Conservation (phyloP, 345 rosid genomes). For the Heritiera littoralis region DNA sequence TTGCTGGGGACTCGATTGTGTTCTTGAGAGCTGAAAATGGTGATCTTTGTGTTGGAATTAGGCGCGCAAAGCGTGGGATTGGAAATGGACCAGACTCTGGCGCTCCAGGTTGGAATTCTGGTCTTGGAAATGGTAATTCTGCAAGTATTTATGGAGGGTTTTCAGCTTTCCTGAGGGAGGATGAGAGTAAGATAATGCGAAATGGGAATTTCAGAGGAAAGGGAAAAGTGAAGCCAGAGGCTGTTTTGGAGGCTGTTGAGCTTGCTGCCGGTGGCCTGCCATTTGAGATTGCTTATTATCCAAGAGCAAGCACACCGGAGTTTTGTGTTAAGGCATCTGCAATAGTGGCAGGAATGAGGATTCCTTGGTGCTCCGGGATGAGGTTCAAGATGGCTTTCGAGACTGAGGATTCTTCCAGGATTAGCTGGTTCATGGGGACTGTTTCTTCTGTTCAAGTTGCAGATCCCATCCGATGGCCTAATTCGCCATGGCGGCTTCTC, state of each 20-base stretch:
- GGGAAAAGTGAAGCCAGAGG: conserved; percentile 58
- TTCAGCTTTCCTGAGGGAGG: conserved; percentile 65
- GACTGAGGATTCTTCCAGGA: conserved; percentile 86
- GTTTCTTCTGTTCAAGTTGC: conserved; percentile 79
- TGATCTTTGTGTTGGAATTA: conserved; percentile 78
- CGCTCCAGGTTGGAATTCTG: conserved; percentile 44
- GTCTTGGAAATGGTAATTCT: conserved; percentile 29
- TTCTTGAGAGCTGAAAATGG: conserved; percentile 82
- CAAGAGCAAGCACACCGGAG: conserved; percentile 83
- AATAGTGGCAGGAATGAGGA: conserved; percentile 68
- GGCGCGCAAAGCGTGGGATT: conserved; percentile 74
- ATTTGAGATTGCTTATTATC: conserved; percentile 79
- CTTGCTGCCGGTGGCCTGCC: conserved; percentile 67
- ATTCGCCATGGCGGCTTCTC: conserved; percentile 96
- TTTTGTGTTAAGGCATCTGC: conserved; percentile 66
- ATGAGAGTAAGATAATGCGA: conserved; percentile 44
- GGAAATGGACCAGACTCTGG: conserved; percentile 39
- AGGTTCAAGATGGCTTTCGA: conserved; percentile 98
- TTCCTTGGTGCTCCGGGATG: conserved; percentile 86
- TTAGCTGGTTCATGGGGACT: conserved; percentile 99
- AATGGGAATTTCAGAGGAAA: conserved; percentile 37
- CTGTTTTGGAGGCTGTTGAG: conserved; percentile 71
- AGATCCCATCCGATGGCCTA: conserved; percentile 83
- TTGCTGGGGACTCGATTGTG: conserved; percentile 91
- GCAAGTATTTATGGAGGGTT: conserved; percentile 45